These are phyloP conservation scores for Dioszegia hungarica DNA, from an alignment of 768 basidiomycete species.

Conservation along the genomic window DNA sequence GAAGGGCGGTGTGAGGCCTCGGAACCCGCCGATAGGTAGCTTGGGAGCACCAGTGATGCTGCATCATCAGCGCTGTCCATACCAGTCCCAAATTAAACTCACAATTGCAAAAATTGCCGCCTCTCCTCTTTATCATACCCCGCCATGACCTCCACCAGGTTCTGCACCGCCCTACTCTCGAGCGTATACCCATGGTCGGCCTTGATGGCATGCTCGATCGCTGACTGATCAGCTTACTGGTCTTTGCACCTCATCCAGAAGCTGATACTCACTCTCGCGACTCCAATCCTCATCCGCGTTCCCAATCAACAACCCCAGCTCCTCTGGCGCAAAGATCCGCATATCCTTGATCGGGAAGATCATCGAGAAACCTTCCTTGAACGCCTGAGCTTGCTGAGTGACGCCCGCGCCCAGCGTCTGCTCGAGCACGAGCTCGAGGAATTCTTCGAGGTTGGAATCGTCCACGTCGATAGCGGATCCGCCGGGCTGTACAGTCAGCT, in stretches of 20 bases:
- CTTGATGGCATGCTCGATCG: constrained; percentile 81
- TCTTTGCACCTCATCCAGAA: not conserved
- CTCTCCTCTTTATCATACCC: constrained; percentile 68
- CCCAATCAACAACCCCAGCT: constrained; percentile 92
- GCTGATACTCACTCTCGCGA: constrained; percentile 65
- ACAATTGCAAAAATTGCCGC: constrained; percentile 85
- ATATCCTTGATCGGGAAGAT: constrained; percentile 91
- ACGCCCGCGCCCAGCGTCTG: constrained; percentile 79
- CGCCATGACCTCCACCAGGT: constrained; percentile 80
- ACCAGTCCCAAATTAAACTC: constrained; percentile 10
- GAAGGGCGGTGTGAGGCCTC: constrained; percentile 83
- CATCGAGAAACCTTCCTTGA: constrained; percentile 65
- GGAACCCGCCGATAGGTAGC: constrained; percentile 93
- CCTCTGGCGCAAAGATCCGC: constrained; percentile 86
- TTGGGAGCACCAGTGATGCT: constrained; percentile 92
- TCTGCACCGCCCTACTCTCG: constrained; percentile 84
- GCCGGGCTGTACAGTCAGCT: constrained; percentile 57
- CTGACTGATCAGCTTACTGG: constrained; percentile 51
- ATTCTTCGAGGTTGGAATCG: constrained; percentile 80
- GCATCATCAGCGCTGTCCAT: constrained; percentile 1
- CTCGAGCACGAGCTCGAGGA: constrained; percentile 79
- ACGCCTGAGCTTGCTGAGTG: constrained; percentile 74
- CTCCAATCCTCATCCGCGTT: constrained; percentile 98
- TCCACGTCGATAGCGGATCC: constrained; percentile 79
- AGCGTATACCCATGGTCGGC: constrained; percentile 98